Conservation (phyloP, 331 rosid species). For the Malus hybrid region DNA sequence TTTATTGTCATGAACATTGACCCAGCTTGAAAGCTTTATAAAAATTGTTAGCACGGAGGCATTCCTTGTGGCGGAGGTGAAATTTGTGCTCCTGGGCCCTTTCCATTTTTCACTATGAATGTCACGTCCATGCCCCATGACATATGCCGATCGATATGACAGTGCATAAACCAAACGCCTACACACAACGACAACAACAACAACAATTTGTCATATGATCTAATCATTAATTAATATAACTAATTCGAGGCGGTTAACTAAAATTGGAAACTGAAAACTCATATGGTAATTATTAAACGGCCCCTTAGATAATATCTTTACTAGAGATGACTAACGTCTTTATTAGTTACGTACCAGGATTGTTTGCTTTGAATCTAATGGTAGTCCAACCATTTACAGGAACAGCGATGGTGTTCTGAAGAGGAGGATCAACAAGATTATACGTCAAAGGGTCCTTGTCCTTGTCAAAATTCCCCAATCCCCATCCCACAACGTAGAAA, state of each 20-base stretch:
- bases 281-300: no score
- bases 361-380: conserved; percentile 33
- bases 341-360: conserved; percentile 29
- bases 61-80: conserved; percentile 40
- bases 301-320: no score
- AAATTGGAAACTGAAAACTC: no score
- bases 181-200: not conserved
- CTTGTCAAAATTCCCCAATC: conserved; percentile 41
- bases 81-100: not conserved
- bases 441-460: conserved; percentile 24
- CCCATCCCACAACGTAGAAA: conserved; percentile 41
- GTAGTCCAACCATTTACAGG: conserved; percentile 44
- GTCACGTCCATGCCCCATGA: conserved; percentile 45
- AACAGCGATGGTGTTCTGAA: conserved; percentile 29
- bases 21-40: not conserved
- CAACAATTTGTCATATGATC: not conserved
- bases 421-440: conserved; percentile 46
- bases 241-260: no score
- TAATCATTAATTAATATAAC: not conserved
- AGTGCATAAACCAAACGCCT: conserved; percentile 58
- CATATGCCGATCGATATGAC: conserved; percentile 40
- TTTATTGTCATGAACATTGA: not conserved
- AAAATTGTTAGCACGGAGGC: conserved; percentile 24
- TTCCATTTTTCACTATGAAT: conserved; percentile 38
- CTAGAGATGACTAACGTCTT: no score